Percentiles rank a stretch among this genome's conserved stretches.
Conservation (phyloP, 2,329 filamentous ascomycete species). For the Fusarium albidum region DNA sequence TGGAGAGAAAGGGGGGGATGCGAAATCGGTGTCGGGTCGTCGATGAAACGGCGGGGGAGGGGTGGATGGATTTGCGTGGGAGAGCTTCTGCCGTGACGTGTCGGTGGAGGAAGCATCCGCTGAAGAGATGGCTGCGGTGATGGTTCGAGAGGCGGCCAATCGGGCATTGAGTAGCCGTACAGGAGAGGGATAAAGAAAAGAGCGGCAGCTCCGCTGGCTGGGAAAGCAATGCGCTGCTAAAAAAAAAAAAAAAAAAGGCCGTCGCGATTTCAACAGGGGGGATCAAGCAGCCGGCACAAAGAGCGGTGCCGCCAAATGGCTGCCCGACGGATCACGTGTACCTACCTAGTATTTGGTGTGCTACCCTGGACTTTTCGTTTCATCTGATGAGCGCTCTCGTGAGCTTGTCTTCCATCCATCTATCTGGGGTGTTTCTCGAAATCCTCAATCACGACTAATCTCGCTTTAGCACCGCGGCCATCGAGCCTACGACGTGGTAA, state of each 20-base stretch:
- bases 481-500: too few species aligned
- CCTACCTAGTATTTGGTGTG: too few species aligned
- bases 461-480: too few species aligned
- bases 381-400: too few species aligned
- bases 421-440: too few species aligned
- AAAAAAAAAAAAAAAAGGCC: not conserved
- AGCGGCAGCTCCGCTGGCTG: slow-evolving; percentile 9
- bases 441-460: too few species aligned
- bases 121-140: slow-evolving; percentile 12
- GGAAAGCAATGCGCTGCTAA: slow-evolving; percentile 15
- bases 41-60: slow-evolving; percentile 35
- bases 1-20: slow-evolving; percentile 9
- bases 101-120: slow-evolving; percentile 29
- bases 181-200: slow-evolving; percentile 25
- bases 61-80: slow-evolving; percentile 31
- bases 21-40: slow-evolving; percentile 26
- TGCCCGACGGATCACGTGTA: slow-evolving; percentile 21
- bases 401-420: too few species aligned
- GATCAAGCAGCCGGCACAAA: slow-evolving; percentile 23
- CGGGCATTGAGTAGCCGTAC: slow-evolving; percentile 13
- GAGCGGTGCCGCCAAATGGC: slow-evolving; percentile 28
- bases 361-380: too few species aligned
- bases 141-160: slow-evolving; percentile 14
- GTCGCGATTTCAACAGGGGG: slow-evolving; percentile 30
- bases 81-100: slow-evolving; percentile 34